Evolutionary conservation across 306 rosid species (phyloP), one percentile per base, ranked within the genome.

Genomic region (Rosa lucieae): DNA sequence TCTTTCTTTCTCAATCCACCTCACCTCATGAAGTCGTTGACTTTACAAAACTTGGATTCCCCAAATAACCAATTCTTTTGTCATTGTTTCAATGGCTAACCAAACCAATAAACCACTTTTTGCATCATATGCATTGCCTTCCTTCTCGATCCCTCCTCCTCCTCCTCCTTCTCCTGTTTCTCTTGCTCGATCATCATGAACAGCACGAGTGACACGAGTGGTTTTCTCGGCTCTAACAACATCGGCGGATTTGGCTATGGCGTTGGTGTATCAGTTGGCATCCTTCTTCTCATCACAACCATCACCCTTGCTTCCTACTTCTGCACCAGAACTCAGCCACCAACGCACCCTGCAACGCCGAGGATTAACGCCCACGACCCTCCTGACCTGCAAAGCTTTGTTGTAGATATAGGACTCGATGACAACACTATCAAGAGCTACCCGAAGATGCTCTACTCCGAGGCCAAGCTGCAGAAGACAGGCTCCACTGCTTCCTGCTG

Each of bases 221-320:
- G 96, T 29, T 79, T 89, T 81, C 79, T 90, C 29, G 91, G 90
- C 35, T 85, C 96, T 5, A 80, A 23, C 61, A 47, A 81, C 87
- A 82, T 90, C 23, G 92, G 94, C 65, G 92, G 98, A 5, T 89
- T 91, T 53, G 94, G 98, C 67, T 93, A 90, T 75, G 99, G 92
- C 70, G 86, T 95, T 77, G 99, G 98, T 51, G 89, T 93, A 40
- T 92, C 99, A 11, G 80, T 90, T 82, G 97, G 97, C 5, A 84
- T 94, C 66, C 97, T 94, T 21, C 52, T 94, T 29, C 95, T 92
- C 67, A 89, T 94, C 76, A 91, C 99, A 63, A 92, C 97, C 76
- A 87, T 95, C 79, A 88, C 94, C 69, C 86, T 94, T n/a, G 84
- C 97, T 39, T 92, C 97, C 51, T 94, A 94, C 75, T 92, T 90